Evolutionary conservation across 1,284 basidiomycete species (phyloP), one percentile per base, ranked within the genome.

Genomic region (Papiliotrema laurentii): DNA sequence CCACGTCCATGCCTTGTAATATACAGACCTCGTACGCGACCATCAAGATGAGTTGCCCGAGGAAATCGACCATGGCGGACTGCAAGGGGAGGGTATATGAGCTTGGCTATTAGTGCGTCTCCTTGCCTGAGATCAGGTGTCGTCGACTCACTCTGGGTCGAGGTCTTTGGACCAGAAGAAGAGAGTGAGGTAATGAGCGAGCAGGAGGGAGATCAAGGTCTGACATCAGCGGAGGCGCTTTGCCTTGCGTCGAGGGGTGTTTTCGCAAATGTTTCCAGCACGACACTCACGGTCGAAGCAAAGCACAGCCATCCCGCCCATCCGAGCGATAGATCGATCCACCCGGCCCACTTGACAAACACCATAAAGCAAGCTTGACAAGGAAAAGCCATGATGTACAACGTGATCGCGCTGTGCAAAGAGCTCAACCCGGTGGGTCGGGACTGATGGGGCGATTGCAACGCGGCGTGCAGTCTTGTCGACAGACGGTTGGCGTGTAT

Each of bases 41-140:
- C 54, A 75, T 70, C 24, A 97, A 81, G 18, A 96, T 74, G 9
- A 87, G 70, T 71, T 97, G 92, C 7, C 90, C 91, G n/a, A 89
- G 73, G 41, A 97, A 83, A 69, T 98, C 94, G 74, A 97, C 85
- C 31, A 90, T 69, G 0, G 90, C 87, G 1, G 88, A 90, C 57
- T 96, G 89, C 33, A 94, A 82, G 2, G 94, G 94, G 18, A 97
- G 76, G 2, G 90, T 90, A 70, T 97, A 96, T 72, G 87, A 86
- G 71, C 72, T 68, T 50, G 2, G 5, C 18, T n/a, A 40, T 34
- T 2, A 25, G 10, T 16, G 5, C n/a, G 5, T 22, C 16, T 44
- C 14, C 35, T 14, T 16, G 26, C 14, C 21, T 16, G 22, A 39
- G 2, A 18, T 26, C 14, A 19, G 28, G 1, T 2, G 24, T 14